A percentile compares a stretch with the other conserved stretches of the same genome.
phyloP scores from a whole-genome alignment of 352 stramenopile genomes.

The Chrysophaeum taylorii region DNA sequence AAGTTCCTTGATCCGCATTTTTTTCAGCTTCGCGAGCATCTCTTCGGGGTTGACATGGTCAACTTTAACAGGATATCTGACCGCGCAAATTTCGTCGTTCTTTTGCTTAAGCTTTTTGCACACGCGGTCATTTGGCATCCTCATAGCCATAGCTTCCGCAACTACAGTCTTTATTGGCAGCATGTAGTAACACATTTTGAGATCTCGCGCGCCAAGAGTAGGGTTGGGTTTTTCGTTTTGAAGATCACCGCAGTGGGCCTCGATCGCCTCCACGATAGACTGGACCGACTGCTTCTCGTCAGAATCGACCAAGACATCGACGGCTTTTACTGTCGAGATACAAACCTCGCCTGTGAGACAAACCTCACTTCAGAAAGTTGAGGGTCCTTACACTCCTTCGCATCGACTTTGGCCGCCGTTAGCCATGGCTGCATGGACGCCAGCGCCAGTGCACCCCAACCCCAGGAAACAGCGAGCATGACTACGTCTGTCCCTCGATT shows the following conservation, averaged over 20 bases:
- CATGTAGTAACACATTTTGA: constrained; percentile 65
- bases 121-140: constrained; percentile 47
- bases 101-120: constrained; percentile 56
- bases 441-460: too few species aligned
- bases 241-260: constrained; percentile 13
- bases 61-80: constrained; percentile 3
- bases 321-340: background rate
- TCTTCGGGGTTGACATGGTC: background rate
- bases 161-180: constrained; percentile 57
- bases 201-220: constrained; percentile 36
- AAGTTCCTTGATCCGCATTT: constrained; percentile 58
- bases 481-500: too few species aligned
- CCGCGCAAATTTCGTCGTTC: constrained; percentile 38
- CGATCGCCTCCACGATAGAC: constrained; percentile 1
- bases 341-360: too few species aligned
- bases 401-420: background rate
- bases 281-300: background rate
- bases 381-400: constrained; percentile 17
- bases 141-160: constrained; percentile 49
- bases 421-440: too few species aligned
- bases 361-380: too few species aligned
- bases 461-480: too few species aligned
- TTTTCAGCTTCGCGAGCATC: constrained; percentile 36
- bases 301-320: constrained; percentile 1
- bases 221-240: constrained; percentile 17